Base-by-base conservation (phyloP, 129 eudicot genomes). In the Flaveria sonorensis region DNA sequence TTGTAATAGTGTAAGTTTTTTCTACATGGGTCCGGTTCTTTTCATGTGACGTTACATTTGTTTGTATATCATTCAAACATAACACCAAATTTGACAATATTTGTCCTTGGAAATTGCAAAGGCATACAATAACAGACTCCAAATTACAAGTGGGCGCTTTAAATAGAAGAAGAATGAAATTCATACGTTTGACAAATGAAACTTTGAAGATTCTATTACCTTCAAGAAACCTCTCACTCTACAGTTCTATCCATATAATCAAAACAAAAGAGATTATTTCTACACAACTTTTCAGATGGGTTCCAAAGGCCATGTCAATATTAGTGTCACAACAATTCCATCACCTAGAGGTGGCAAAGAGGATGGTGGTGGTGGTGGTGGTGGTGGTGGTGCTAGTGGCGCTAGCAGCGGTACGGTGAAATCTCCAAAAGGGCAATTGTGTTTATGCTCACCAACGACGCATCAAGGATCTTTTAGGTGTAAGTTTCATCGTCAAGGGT, bases 391-490 rank as follows among this genome's bases (percentile, higher is more conserved):
- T 6, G 70, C 26, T 0, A 23, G 77, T 68, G 76, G 72, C 4
- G 36, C 36, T 30, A 30, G 36, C 3, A 3, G 39, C 3, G 75
- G 70, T 73, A 53, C 57, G n/a, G 11, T 13, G 32, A 82, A 57
- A 20, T 87, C 89, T 1, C 90, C 93, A 1, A 84, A 73, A 79
- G 93, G 89, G 21, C 83, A 79, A n/a, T 70, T 82, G 45, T 90
- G 96, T 59, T 52, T 91, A 76, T 91, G 96, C 18, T 91, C 96
- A 1, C 96, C 96, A 16, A 91, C 96, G 7, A 91, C 91, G 1
- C 96, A 91, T 79, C 85, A 83, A 42, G 96, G 96, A 0, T 91
- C 96, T 2, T 91, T 91, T 66, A 70, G 96, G 81, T 91, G 96
- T 82, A 88, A 85, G 79, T 88, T 84, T 71, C 96, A 91, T 36